Percentiles rank a stretch among this genome's conserved stretches.
Evolutionary conservation across 768 basidiomycete species (phyloP).

Genomic region (Suillus hirtellus): DNA sequence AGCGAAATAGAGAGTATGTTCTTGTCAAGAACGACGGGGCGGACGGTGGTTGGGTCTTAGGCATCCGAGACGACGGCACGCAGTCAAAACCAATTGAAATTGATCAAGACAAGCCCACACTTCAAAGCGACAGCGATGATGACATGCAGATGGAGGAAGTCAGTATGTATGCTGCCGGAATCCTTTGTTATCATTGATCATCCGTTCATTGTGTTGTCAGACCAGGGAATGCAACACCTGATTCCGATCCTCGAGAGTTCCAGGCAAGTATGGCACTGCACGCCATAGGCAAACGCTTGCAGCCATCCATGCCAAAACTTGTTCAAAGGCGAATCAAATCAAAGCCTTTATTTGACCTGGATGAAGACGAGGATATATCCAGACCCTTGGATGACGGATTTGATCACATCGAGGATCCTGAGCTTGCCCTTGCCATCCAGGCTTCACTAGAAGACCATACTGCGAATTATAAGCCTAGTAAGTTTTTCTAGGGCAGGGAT

Average conservation of each 20-base stretch:
- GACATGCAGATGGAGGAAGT: constrained; percentile 84
- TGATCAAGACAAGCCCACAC: constrained; percentile 56
- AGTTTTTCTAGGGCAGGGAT: background rate
- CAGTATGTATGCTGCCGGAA: constrained; percentile 49
- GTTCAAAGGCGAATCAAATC: constrained; percentile 36
- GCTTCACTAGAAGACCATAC: constrained; percentile 49
- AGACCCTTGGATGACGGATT: constrained; percentile 25
- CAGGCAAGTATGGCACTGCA: constrained; percentile 61
- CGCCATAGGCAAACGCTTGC: constrained; percentile 54
- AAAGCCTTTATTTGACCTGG: constrained; percentile 54
- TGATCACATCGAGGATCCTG: constrained; percentile 51
- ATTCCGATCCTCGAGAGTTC: constrained; percentile 65
- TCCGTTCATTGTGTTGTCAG: constrained; percentile 22
- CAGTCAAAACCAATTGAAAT: constrained; percentile 83
- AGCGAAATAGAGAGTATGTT: constrained; percentile 93
- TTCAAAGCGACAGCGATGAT: constrained; percentile 41
- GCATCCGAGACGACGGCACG: constrained; percentile 86
- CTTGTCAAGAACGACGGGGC: constrained; percentile 87
- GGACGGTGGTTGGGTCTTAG: constrained; percentile 92
- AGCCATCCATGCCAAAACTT: constrained; percentile 26
- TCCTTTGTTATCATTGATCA: constrained; percentile 7
- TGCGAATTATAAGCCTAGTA: constrained; percentile 2
- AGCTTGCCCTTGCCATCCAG: constrained; percentile 60
- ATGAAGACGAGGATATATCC: constrained; percentile 46
- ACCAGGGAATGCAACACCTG: constrained; percentile 39